phyloP scores from a whole-genome alignment of 176 grass and related monocot species.

The Oryza meridionalis region DNA sequence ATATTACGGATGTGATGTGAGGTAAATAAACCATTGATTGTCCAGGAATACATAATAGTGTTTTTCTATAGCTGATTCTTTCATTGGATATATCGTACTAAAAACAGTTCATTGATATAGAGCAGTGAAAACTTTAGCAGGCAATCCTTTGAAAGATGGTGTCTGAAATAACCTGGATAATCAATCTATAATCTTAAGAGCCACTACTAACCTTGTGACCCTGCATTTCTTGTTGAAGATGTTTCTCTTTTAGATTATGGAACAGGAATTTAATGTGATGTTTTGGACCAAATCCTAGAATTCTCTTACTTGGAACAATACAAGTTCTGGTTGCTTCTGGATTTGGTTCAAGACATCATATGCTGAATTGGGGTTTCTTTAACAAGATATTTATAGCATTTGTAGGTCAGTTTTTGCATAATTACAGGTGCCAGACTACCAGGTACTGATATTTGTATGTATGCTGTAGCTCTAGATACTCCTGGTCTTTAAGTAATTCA shows the following conservation, averaged over 20 bases:
- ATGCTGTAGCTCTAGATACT: neutral
- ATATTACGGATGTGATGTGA: neutral
- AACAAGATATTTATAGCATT: constrained; percentile 61
- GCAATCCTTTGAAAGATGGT: neutral
- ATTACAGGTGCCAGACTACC: neutral
- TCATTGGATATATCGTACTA: constrained; percentile 2
- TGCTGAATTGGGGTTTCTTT: constrained; percentile 59
- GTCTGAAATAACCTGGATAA: constrained; percentile 13
- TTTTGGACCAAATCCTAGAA: constrained; percentile 71
- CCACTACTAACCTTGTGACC: neutral
- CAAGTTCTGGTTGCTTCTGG: constrained; percentile 90
- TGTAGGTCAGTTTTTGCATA: neutral
- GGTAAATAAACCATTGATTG: constrained; percentile 14
- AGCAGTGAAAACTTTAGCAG: neutral
- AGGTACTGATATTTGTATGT: constrained; percentile 20
- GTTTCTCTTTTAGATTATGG: constrained; percentile 69
- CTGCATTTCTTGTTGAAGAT: constrained; percentile 27
- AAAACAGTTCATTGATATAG: neutral
- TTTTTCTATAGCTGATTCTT: neutral
- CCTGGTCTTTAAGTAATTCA: neutral
- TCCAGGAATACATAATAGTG: neutral
- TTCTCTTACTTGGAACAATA: constrained; percentile 96
- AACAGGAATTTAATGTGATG: constrained; percentile 79
- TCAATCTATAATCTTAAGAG: neutral
- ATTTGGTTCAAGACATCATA: constrained; percentile 72